These are phyloP conservation scores for Microthlaspi erraticum DNA, from an alignment of 345 rosid species.

Conservation along the genomic window DNA sequence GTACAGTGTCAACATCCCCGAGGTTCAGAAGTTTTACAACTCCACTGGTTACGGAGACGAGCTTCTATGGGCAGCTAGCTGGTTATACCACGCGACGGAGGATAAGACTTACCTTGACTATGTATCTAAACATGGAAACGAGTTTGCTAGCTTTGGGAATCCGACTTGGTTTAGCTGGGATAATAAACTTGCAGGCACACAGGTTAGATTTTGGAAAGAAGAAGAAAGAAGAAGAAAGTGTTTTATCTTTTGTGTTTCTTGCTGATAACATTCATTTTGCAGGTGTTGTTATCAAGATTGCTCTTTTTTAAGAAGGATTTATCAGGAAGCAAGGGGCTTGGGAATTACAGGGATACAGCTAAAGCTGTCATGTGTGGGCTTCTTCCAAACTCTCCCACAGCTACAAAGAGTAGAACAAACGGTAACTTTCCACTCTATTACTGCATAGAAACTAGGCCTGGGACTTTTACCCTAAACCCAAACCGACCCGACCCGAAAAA, in stretches of 20 bases:
- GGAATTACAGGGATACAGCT: constrained; percentile 74
- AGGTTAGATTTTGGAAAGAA: constrained; percentile 54
- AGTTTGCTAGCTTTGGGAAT: constrained; percentile 74
- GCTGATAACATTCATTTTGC: constrained; percentile 32
- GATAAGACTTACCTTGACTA: constrained; percentile 76
- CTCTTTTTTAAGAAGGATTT: constrained; percentile 73
- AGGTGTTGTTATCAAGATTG: constrained; percentile 87
- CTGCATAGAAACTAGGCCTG: constrained; percentile 11
- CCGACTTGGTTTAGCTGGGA: constrained; percentile 99
- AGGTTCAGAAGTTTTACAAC: constrained; percentile 70
- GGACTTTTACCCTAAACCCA: too few species aligned
- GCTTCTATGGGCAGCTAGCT: constrained; percentile 93
- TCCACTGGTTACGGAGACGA: constrained; percentile 95
- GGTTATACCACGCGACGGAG: constrained; percentile 93
- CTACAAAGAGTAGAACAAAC: constrained; percentile 78
- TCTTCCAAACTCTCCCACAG: constrained; percentile 85
- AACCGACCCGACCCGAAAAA: too few species aligned
- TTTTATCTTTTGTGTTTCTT: background rate
- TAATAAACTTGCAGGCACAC: constrained; percentile 90
- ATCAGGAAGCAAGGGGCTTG: constrained; percentile 64
- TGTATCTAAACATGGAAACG: constrained; percentile 66
- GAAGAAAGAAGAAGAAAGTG: background rate
- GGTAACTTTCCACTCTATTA: constrained; percentile 49
- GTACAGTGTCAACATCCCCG: constrained; percentile 72
- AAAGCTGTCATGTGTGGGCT: constrained; percentile 95